Evolutionary conservation across 768 basidiomycete species (phyloP).

Genomic region (Panaeolus cyanescens): DNA sequence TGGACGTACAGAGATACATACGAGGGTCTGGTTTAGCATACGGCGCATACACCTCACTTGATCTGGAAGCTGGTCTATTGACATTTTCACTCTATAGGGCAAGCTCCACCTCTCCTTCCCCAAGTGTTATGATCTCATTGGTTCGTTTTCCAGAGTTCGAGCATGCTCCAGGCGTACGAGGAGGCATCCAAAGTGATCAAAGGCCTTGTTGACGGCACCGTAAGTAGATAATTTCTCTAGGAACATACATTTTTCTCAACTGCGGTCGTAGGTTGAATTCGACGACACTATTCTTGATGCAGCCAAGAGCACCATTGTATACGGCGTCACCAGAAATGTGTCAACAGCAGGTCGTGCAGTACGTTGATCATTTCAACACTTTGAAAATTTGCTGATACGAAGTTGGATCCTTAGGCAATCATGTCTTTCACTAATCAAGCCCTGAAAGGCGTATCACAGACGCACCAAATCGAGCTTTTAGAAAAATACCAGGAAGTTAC

Average conservation of each 20-base stretch:
- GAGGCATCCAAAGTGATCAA: constrained; percentile 79
- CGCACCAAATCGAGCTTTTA: constrained; percentile 75
- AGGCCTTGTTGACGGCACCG: constrained; percentile 81
- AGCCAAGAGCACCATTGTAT: constrained; percentile 92
- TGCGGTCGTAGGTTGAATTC: constrained; percentile 64
- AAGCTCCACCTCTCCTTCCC: constrained; percentile 24
- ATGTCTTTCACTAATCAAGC: constrained; percentile 90
- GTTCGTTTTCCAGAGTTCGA: constrained; percentile 61
- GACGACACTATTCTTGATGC: constrained; percentile 84
- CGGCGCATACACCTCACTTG: constrained; percentile 75
- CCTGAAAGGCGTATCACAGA: constrained; percentile 79
- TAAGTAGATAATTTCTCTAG: constrained; percentile 34
- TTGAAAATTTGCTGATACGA: constrained; percentile 10
- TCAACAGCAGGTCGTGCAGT: constrained; percentile 90
- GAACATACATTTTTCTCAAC: not conserved
- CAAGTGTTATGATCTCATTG: not conserved
- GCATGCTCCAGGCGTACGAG: constrained; percentile 75
- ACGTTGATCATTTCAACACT: constrained; percentile 26
- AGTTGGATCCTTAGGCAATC: constrained; percentile 52
- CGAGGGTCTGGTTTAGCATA: constrained; percentile 95
- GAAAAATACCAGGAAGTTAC: constrained; percentile 80
- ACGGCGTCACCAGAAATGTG: constrained; percentile 74
- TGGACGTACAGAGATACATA: constrained; percentile 76
- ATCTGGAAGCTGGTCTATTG: constrained; percentile 77
- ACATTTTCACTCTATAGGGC: constrained; percentile 81